Conservation (phyloP, 371 early-diverging fungal species). For the Apophysomyces trapeziformis region DNA sequence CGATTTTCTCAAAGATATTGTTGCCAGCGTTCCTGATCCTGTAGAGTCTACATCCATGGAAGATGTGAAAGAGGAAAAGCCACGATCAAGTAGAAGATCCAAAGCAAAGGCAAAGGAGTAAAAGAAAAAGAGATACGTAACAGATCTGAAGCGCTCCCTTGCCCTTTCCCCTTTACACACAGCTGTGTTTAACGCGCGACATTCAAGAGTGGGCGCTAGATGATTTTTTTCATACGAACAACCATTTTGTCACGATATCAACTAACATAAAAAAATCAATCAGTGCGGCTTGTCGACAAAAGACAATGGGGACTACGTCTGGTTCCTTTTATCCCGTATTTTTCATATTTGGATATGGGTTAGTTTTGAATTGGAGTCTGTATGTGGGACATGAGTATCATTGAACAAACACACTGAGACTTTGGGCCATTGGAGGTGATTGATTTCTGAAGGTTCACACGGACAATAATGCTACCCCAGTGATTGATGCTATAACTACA, state of each 20-base stretch:
- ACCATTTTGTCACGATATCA: no score
- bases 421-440: no score
- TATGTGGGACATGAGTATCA: no score
- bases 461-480: no score
- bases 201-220: background rate
- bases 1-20: constrained; percentile 5
- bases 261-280: no score
- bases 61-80: constrained; percentile 21
- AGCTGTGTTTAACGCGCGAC: background rate
- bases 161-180: background rate
- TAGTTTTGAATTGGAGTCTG: no score
- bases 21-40: constrained; percentile 83
- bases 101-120: constrained; percentile 15
- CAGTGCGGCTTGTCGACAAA: no score
- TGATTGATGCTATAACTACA: no score
- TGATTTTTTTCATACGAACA: background rate
- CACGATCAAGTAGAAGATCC: constrained; percentile 32
- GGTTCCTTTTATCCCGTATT: background rate
- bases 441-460: no score
- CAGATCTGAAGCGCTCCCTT: background rate
- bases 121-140: background rate
- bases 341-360: background rate
- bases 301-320: no score
- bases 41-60: constrained; percentile 30
- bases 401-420: no score